phyloP scores from a whole-genome alignment of 108 stramenopile species.

The Bacterosira constricta region DNA sequence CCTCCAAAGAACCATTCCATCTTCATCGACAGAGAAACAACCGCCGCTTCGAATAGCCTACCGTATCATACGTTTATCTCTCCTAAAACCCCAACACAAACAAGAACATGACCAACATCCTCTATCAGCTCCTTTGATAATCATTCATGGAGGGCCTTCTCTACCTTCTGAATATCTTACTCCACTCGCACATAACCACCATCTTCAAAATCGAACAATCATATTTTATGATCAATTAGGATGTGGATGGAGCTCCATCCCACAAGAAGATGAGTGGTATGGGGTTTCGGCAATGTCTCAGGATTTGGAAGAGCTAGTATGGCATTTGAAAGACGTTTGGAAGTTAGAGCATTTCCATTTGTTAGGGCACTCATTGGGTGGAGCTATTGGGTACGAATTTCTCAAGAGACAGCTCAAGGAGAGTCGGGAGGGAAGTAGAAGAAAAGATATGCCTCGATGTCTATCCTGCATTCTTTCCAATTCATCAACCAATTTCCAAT shows the following conservation, averaged over 20 bases:
- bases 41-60: slow-evolving; percentile 40
- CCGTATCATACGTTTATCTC: slow-evolving; percentile 33
- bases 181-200: slow-evolving; percentile 22
- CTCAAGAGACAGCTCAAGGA: slow-evolving; percentile 4
- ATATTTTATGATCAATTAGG: slow-evolving; percentile 55
- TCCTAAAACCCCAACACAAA: slow-evolving; percentile 3
- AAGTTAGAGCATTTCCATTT: slow-evolving; percentile 38
- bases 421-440: background rate
- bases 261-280: slow-evolving; percentile 35
- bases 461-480: slow-evolving; percentile 44
- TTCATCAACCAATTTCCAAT: slow-evolving; percentile 36
- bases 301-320: slow-evolving; percentile 32
- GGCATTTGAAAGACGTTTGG: slow-evolving; percentile 22
- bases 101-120: background rate
- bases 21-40: background rate
- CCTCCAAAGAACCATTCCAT: slow-evolving; percentile 11
- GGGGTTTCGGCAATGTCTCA: slow-evolving; percentile 31
- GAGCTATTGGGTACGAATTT: slow-evolving; percentile 42
- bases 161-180: slow-evolving; percentile 50
- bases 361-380: slow-evolving; percentile 45
- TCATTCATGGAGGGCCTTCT: slow-evolving; percentile 51
- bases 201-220: slow-evolving; percentile 36
- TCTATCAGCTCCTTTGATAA: slow-evolving; percentile 24
- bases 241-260: slow-evolving; percentile 52
- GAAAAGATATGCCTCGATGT: slow-evolving; percentile 15